These are phyloP conservation scores for Chlorella sorokiniana DNA, from an alignment of 139 green algal genomes.

Conservation along the genomic window DNA sequence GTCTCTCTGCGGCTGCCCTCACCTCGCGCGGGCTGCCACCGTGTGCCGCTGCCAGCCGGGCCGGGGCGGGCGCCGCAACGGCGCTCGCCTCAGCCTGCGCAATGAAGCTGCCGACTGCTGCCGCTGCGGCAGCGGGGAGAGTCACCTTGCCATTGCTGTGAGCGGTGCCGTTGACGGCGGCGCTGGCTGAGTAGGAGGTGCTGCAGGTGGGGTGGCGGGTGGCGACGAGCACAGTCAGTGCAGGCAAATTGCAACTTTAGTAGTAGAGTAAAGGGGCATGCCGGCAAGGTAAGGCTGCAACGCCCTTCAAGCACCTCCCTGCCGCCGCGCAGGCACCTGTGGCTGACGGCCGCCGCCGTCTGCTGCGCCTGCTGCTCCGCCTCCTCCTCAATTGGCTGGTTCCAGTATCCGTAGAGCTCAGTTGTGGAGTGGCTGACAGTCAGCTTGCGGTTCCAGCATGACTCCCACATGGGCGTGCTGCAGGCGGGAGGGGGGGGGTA, in stretches of 20 bases:
- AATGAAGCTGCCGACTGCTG: not conserved
- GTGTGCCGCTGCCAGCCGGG: too few species aligned
- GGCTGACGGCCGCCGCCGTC: too few species aligned
- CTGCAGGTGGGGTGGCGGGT: not conserved
- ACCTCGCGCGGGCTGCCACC: too few species aligned
- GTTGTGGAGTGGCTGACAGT: not conserved
- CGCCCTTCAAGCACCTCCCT: too few species aligned
- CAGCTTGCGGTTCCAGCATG: slow-evolving; percentile 3
- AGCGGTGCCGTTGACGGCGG: not conserved
- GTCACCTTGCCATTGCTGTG: not conserved
- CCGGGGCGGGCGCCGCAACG: too few species aligned
- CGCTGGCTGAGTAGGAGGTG: not conserved
- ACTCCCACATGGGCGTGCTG: slow-evolving; percentile 4
- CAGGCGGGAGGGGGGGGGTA: not conserved
- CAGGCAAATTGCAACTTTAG: too few species aligned
- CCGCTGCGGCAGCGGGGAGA: not conserved
- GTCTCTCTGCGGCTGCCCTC: too few species aligned
- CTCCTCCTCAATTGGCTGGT: not conserved
- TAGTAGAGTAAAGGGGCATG: too few species aligned
- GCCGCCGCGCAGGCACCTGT: too few species aligned
- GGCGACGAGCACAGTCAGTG: too few species aligned
- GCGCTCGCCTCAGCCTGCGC: too few species aligned
- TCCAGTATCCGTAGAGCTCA: not conserved
- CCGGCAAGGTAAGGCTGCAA: too few species aligned
- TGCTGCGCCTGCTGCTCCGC: not conserved